phyloP scores from a whole-genome alignment of 352 stramenopile species.

The Phytophthora tubulina region DNA sequence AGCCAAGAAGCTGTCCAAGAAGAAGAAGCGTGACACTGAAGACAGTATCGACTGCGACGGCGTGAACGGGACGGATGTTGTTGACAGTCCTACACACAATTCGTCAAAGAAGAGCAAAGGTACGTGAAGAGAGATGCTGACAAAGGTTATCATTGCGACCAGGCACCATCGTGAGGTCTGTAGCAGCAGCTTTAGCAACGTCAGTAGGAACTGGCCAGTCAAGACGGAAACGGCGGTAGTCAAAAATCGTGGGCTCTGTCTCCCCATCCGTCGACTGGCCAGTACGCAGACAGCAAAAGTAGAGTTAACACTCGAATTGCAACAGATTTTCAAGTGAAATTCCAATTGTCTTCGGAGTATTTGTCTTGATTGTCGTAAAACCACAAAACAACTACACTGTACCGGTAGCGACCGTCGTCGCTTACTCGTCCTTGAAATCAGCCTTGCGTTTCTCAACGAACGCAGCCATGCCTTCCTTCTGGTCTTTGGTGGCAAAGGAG shows the following conservation, averaged over 20 bases:
- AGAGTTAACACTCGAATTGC: not conserved
- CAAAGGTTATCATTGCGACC: slow-evolving; percentile 20
- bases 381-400: not conserved
- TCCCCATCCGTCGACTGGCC: not conserved
- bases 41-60: slow-evolving; percentile 20
- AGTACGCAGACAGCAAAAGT: not conserved
- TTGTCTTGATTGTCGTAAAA: not conserved
- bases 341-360: not conserved
- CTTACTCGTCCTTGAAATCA: slow-evolving; percentile 95
- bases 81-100: slow-evolving; percentile 12
- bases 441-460: slow-evolving; percentile 98
- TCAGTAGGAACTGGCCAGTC: not conserved
- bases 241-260: no score
- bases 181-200: slow-evolving; percentile 7
- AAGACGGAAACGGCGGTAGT: not conserved
- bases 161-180: not conserved
- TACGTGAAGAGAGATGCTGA: slow-evolving; percentile 42
- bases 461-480: slow-evolving; percentile 97
- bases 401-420: not conserved
- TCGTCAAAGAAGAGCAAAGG: slow-evolving; percentile 53
- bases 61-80: not conserved
- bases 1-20: slow-evolving; percentile 30
- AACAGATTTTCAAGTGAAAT: not conserved
- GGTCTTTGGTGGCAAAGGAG: slow-evolving; percentile 96
- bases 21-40: slow-evolving; percentile 40